Conservation (phyloP, 306 rosid species). For the Clitoria ternatea region DNA sequence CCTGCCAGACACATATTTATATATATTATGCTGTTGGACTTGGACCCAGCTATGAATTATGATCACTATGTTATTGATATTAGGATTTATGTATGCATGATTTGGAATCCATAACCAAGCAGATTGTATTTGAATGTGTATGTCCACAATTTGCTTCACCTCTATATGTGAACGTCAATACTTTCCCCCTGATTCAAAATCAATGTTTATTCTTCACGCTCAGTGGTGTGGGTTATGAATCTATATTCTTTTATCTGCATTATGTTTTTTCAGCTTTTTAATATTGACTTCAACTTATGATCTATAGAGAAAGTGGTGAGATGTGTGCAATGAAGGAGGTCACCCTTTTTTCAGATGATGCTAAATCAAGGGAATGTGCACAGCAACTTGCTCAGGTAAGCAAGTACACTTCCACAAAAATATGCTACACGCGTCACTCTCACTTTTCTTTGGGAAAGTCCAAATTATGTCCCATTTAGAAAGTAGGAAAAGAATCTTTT, state of each 20-base stretch:
- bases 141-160: not conserved
- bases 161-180: not conserved
- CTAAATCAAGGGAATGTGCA: constrained; percentile 82
- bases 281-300: constrained; percentile 34
- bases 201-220: constrained; percentile 6
- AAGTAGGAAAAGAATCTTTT: not conserved
- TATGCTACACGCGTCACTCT: not conserved
- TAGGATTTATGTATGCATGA: not conserved
- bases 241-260: not conserved
- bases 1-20: constrained; percentile 32
- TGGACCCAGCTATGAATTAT: too few species aligned
- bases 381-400: constrained; percentile 83
- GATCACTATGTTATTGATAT: not conserved
- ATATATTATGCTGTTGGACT: constrained; percentile 1
- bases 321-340: constrained; percentile 99
- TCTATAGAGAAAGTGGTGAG: constrained; percentile 83
- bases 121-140: constrained; percentile 8
- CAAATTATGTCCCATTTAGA: constrained; percentile 7
- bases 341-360: constrained; percentile 75
- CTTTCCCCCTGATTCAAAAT: not conserved
- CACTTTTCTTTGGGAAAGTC: constrained; percentile 14
- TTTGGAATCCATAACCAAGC: constrained; percentile 9
- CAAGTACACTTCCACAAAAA: not conserved
- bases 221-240: constrained; percentile 16
- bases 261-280: not conserved